These are phyloP conservation scores for Pythium myriotylum DNA, from an alignment of 352 stramenopile species.

Conservation along the genomic window DNA sequence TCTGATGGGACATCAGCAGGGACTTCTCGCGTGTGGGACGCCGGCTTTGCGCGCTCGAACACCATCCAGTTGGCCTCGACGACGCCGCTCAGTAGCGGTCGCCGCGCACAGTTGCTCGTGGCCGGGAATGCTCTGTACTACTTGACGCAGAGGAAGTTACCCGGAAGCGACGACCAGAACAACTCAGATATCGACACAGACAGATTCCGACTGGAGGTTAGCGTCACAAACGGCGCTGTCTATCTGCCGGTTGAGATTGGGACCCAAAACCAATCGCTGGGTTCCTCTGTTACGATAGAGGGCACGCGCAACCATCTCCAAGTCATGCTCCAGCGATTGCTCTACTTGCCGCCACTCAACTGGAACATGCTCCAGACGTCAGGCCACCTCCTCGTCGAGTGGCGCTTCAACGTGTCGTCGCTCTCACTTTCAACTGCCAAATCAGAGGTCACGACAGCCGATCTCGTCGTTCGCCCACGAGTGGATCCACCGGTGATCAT, in stretches of 20 bases:
- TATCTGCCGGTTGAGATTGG: slow-evolving; percentile 1
- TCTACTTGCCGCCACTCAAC: slow-evolving; percentile 49
- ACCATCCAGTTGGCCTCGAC: neutral
- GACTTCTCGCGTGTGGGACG: slow-evolving; percentile 30
- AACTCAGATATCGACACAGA: neutral
- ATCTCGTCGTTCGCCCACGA: slow-evolving; percentile 36
- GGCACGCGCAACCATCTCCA: slow-evolving; percentile 27
- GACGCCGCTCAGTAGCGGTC: neutral
- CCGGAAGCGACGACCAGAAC: neutral
- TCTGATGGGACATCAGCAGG: slow-evolving; percentile 33
- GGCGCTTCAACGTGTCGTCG: slow-evolving; percentile 43
- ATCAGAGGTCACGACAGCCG: slow-evolving; percentile 30
- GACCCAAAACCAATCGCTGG: neutral
- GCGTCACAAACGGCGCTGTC: slow-evolving; percentile 13
- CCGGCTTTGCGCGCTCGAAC: slow-evolving; percentile 25
- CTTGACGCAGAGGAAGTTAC: slow-evolving; percentile 8
- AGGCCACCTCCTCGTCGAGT: slow-evolving; percentile 38
- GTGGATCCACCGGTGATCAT: slow-evolving; percentile 49
- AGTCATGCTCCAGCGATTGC: slow-evolving; percentile 27
- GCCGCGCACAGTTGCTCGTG: slow-evolving; percentile 18
- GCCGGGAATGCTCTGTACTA: slow-evolving; percentile 33
- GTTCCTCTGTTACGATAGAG: slow-evolving; percentile 2
- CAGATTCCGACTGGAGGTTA: slow-evolving; percentile 8
- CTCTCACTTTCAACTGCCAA: neutral
- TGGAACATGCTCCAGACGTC: slow-evolving; percentile 44